Percentiles rank a stretch among this genome's conserved stretches.
Evolutionary conservation across 139 green algal species (phyloP).

Genomic region (Chlamydomonas asymmetrica): DNA sequence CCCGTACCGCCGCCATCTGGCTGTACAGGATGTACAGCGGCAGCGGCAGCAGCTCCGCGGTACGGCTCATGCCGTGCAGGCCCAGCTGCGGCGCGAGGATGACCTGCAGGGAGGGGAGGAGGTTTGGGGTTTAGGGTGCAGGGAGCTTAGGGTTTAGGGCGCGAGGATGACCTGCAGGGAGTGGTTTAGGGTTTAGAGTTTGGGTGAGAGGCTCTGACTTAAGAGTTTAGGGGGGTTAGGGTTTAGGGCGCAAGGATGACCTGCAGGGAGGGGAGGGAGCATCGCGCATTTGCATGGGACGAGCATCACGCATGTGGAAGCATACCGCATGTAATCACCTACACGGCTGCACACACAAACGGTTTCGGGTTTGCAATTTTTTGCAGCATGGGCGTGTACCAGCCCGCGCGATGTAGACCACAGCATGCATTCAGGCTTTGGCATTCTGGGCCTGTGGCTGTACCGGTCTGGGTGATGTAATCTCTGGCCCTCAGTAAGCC

Average conservation of each 20-base stretch:
- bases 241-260: conserved; percentile 28
- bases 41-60: conserved; percentile 56
- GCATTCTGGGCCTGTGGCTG: neutral
- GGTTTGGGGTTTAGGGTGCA: neutral
- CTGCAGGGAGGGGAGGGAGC: conserved; percentile 5
- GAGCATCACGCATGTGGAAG: no score
- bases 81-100: conserved; percentile 21
- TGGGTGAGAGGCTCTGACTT: neutral
- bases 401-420: neutral
- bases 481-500: neutral
- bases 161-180: conserved; percentile 1
- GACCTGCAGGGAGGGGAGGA: conserved; percentile 9
- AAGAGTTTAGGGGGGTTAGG: no score
- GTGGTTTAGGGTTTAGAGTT: neutral
- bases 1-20: conserved; percentile 48
- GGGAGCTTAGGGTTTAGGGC: neutral
- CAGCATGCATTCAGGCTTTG: neutral
- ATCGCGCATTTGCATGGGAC: no score
- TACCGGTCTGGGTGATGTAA: neutral
- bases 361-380: neutral
- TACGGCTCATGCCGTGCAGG: conserved; percentile 22
- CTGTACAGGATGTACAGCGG: conserved; percentile 70
- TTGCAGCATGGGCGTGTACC: neutral
- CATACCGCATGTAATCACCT: no score
- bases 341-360: no score